These are phyloP conservation scores for Lachancea sp. DNA, from an alignment of 805 yeast genomes.

Conservation along the genomic window DNA sequence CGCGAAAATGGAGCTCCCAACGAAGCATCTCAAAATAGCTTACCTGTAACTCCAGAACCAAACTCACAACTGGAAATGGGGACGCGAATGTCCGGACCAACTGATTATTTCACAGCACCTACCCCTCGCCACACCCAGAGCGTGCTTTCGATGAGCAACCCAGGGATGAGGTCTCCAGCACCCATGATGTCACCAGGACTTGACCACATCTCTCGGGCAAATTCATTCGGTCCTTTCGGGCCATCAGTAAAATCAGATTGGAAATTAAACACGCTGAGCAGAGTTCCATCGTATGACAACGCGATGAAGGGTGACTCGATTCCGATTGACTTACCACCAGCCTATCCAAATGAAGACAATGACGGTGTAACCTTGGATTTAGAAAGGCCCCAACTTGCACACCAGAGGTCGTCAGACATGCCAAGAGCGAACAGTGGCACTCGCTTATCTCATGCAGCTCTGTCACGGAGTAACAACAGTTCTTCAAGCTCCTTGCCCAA, in stretches of 20 bases:
- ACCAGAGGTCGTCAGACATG: constrained; percentile 22
- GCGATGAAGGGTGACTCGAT: constrained; percentile 57
- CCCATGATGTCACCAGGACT: constrained; percentile 43
- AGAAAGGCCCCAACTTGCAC: constrained; percentile 27
- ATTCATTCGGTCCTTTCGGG: constrained; percentile 38
- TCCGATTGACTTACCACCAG: constrained; percentile 60
- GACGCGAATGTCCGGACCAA: constrained; percentile 15
- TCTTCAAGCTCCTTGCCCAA: constrained; percentile 21
- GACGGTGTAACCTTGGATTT: constrained; percentile 7
- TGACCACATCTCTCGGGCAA: constrained; percentile 53
- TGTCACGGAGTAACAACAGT: constrained; percentile 24
- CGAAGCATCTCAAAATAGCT: background rate
- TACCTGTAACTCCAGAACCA: constrained; percentile 1
- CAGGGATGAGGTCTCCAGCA: constrained; percentile 11
- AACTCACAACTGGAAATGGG: background rate
- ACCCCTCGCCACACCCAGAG: constrained; percentile 18
- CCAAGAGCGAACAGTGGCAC: constrained; percentile 15
- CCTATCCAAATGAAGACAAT: constrained; percentile 37
- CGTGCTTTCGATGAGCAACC: constrained; percentile 34
- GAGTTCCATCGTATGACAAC: constrained; percentile 79
- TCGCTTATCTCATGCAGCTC: constrained; percentile 15
- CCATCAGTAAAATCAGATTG: constrained; percentile 31
- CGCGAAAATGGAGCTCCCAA: background rate
- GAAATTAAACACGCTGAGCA: constrained; percentile 44
- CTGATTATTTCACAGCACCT: constrained; percentile 21